phyloP scores from a whole-genome alignment of 768 basidiomycete species.

The Coprinopsis cinerea region DNA sequence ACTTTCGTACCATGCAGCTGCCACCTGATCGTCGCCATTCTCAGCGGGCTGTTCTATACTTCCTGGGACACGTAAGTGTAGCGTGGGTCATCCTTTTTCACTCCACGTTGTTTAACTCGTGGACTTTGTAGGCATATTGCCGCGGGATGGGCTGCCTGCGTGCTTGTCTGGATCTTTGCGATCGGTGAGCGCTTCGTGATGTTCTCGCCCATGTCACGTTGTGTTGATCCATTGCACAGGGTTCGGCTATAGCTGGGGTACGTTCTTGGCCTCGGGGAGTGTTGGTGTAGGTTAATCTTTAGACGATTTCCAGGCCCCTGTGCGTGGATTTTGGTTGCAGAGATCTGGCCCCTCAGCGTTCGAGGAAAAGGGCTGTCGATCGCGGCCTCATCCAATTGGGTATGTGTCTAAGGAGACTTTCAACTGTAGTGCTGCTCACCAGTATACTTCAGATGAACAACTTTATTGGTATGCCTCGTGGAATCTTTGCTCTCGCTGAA shows the following conservation, averaged over 20 bases:
- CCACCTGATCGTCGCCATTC: constrained; percentile 63
- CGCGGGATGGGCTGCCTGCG: constrained; percentile 71
- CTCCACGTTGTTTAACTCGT: background rate
- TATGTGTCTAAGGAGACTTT: constrained; percentile 19
- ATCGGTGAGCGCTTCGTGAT: constrained; percentile 33
- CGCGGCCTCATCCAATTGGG: constrained; percentile 73
- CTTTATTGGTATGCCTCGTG: constrained; percentile 48
- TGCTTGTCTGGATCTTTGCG: constrained; percentile 70
- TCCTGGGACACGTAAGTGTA: constrained; percentile 42
- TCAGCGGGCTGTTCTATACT: constrained; percentile 53
- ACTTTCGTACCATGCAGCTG: constrained; percentile 47
- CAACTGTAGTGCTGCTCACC: background rate
- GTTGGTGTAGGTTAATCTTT: no score
- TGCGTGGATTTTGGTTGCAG: constrained; percentile 72
- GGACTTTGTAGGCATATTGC: constrained; percentile 23
- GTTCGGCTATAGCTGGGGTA: constrained; percentile 75
- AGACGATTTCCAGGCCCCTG: constrained; percentile 40
- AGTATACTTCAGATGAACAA: constrained; percentile 56
- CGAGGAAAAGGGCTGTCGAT: constrained; percentile 75
- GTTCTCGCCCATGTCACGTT: background rate
- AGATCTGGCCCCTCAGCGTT: constrained; percentile 68
- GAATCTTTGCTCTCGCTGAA: background rate
- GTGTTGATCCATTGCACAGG: constrained; percentile 29
- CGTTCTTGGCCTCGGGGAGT: constrained; percentile 4
- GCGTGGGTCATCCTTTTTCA: background rate